Evolutionary conservation across 1,284 basidiomycete species (phyloP), one percentile per base, ranked within the genome.

Genomic region (Schizopora paradoxa): DNA sequence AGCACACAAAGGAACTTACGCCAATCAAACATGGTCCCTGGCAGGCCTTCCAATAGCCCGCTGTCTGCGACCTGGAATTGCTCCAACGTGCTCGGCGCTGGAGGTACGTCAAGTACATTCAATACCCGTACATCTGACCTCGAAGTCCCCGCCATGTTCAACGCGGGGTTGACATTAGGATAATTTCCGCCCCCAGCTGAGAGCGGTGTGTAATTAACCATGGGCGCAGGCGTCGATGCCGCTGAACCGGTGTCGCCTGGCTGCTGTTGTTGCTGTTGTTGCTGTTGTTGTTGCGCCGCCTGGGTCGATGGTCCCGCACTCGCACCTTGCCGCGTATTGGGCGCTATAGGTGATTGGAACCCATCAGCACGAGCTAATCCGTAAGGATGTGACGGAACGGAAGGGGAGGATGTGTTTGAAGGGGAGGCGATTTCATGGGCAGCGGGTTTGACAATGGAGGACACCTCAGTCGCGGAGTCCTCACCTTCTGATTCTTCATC

Each of bases 21-120:
- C 86, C 86, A 93, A 63, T 92, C 86, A 65, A 91, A 91, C 76
- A 89, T 89, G 19, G 77, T 76, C n/a, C 79, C 81, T 11, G 90
- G 90, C 38, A 92, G 76, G 1, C 84, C 83, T 55, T 90, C 86
- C 58, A 93, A 66, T 51, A 89, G 76, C 22, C 74, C 79, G 44
- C 69, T 75, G 61, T 91, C 86, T n/a, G 79, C 74, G 62, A 78
- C 68, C 23, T 78, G 74, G 56, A 76, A 73, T 46, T 82, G 77
- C 49, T 78, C 76, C 50, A 86, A 61, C 23, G 73, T 72, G 52
- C 67, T 70, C 31, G 69, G 68, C 44, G 70, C 68, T 50, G 73
- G 74, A 14, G 75, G 69, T 4, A 69, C 74, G 56, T 86, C 83
- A 29, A 86, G 66, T 29, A 81, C 67, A 56, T 88, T 87, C 73